A percentile compares a stretch with the other conserved stretches of the same genome.
These are phyloP conservation scores for Ophiostoma sp. DNA, from an alignment of 2,329 filamentous ascomycete species.

Conservation along the genomic window DNA sequence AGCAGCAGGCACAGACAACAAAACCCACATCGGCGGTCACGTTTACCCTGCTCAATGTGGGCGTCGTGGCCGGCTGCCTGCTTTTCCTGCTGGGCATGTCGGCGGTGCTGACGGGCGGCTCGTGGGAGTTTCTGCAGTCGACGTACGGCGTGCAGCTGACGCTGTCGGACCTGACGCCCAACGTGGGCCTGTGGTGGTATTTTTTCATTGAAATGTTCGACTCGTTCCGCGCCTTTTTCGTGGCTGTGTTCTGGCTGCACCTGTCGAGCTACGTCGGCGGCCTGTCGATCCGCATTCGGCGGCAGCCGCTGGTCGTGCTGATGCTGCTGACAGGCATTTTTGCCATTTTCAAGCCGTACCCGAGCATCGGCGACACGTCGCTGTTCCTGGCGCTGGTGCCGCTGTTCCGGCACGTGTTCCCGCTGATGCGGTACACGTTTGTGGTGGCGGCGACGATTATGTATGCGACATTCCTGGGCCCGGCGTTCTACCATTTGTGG, in stretches of 20 bases:
- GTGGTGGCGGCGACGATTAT: constrained; percentile 75
- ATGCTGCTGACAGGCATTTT: constrained; percentile 83
- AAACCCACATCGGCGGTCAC: constrained; percentile 34
- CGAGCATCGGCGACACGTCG: constrained; percentile 83
- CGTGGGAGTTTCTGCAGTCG: constrained; percentile 80
- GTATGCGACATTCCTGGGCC: constrained; percentile 83
- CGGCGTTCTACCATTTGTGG: constrained; percentile 95
- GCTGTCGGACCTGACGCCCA: constrained; percentile 87
- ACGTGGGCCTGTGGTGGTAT: constrained; percentile 98
- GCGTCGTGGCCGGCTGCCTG: constrained; percentile 51
- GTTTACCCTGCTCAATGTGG: constrained; percentile 53
- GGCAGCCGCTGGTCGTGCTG: constrained; percentile 80
- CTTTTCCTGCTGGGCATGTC: constrained; percentile 65
- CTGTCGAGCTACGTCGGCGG: constrained; percentile 84
- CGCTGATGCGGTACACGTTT: constrained; percentile 90
- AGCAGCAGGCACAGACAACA: constrained; percentile 27
- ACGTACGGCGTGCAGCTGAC: constrained; percentile 92
- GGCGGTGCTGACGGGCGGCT: constrained; percentile 64
- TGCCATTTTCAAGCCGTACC: constrained; percentile 94
- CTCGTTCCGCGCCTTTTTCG: constrained; percentile 92
- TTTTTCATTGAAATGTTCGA: constrained; percentile 99
- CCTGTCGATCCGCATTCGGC: constrained; percentile 72
- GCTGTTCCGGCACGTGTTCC: constrained; percentile 86
- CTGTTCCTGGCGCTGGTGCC: constrained; percentile 79
- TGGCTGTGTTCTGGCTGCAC: constrained; percentile 97